phyloP scores from a whole-genome alignment of 768 basidiomycete species.

The Podaxis carcinomalis region DNA sequence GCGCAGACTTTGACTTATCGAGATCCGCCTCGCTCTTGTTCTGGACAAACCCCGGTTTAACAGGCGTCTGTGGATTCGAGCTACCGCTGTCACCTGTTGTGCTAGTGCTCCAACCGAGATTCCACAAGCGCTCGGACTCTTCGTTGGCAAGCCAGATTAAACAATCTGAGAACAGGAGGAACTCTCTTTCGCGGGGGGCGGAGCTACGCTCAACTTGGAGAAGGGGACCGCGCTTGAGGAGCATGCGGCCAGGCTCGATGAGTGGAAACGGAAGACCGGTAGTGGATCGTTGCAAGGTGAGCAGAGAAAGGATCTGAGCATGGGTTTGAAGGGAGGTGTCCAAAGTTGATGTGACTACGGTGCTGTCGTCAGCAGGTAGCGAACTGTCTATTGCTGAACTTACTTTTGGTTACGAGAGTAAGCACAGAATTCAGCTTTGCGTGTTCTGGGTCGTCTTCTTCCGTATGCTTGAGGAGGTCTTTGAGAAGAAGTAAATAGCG shows the following conservation, averaged over 20 bases:
- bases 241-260: slow-evolving; percentile 73
- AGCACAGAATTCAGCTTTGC: slow-evolving; percentile 55
- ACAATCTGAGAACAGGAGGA: slow-evolving; percentile 81
- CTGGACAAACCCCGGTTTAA: slow-evolving; percentile 29
- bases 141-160: slow-evolving; percentile 72
- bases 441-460: slow-evolving; percentile 63
- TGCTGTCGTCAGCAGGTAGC: background rate
- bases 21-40: slow-evolving; percentile 54
- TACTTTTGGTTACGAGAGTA: slow-evolving; percentile 73
- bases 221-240: slow-evolving; percentile 66
- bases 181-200: slow-evolving; percentile 54
- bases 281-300: slow-evolving; percentile 78
- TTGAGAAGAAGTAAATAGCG: slow-evolving; percentile 81
- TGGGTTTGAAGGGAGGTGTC: slow-evolving; percentile 79
- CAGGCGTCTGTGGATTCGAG: slow-evolving; percentile 14
- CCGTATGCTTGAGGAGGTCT: slow-evolving; percentile 71
- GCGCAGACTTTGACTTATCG: background rate
- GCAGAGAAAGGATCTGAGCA: slow-evolving; percentile 66
- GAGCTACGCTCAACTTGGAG: slow-evolving; percentile 52
- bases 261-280: slow-evolving; percentile 74
- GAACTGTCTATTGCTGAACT: slow-evolving; percentile 16
- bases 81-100: slow-evolving; percentile 20
- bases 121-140: slow-evolving; percentile 19
- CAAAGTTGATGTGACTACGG: slow-evolving; percentile 67
- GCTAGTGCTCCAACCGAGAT: slow-evolving; percentile 30